Percentiles rank a stretch among this genome's conserved stretches.
Conservation (phyloP, 257 asterid species). For the Cinchona pubescens region DNA sequence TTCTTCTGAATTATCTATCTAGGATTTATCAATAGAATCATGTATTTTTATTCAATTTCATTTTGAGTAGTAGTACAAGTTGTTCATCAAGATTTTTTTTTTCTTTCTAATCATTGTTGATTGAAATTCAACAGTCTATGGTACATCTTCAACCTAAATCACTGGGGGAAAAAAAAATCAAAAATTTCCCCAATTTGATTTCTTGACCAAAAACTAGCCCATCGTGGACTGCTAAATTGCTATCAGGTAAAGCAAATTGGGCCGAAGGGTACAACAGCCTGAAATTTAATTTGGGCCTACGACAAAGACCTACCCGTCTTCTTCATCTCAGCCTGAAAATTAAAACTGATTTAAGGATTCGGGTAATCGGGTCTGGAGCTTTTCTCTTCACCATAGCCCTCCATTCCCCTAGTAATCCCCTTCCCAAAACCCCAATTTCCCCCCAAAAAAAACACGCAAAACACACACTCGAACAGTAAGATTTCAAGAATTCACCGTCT, state of each 20-base stretch:
- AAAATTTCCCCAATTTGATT: too few species aligned
- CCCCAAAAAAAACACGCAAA: background rate
- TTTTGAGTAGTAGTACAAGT: too few species aligned
- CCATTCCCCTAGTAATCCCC: background rate
- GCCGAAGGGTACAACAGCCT: background rate
- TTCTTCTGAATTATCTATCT: too few species aligned
- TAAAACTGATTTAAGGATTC: slow-evolving; percentile 22
- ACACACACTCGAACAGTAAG: background rate
- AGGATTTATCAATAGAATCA: too few species aligned
- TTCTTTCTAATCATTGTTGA: too few species aligned
- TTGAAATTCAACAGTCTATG: too few species aligned
- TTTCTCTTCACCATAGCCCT: slow-evolving; percentile 15
- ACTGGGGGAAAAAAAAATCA: too few species aligned
- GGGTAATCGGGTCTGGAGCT: slow-evolving; percentile 27
- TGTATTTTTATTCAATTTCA: too few species aligned
- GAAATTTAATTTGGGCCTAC: background rate
- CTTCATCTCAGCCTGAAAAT: background rate
- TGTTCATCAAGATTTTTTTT: too few species aligned
- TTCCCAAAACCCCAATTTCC: slow-evolving; percentile 9
- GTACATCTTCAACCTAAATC: too few species aligned
- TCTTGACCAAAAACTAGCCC: background rate
- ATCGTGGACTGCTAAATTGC: background rate
- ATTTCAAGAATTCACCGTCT: background rate
- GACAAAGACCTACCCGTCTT: background rate
- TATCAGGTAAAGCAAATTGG: background rate